Conservation (phyloP, 768 basidiomycete genomes). For the Boletus barrowsii region DNA sequence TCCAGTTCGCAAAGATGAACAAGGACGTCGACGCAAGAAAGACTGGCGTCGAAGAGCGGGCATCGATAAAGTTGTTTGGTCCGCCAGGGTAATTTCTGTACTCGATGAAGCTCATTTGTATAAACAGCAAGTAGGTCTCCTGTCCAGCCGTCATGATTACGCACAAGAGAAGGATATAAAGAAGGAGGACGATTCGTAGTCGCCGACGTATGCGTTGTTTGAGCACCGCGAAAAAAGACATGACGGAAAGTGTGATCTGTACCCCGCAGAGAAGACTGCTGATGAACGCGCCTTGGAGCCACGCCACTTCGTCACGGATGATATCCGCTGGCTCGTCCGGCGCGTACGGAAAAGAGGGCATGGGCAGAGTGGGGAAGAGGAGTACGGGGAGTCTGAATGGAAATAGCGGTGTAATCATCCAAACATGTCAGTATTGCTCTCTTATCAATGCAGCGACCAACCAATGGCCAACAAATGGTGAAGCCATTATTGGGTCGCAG, state of each 20-base stretch:
- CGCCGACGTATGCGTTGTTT: conserved; percentile 8
- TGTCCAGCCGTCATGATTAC: conserved; percentile 16
- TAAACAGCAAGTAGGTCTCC: conserved; percentile 6
- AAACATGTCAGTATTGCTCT: background rate
- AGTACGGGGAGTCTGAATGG: background rate
- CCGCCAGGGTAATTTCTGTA: conserved; percentile 14
- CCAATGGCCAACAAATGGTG: background rate
- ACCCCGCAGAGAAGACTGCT: conserved; percentile 19
- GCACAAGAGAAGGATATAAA: conserved; percentile 15
- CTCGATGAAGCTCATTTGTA: conserved; percentile 16
- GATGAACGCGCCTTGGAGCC: conserved; percentile 24
- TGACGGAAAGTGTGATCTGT: conserved; percentile 17
- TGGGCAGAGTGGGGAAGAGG: background rate
- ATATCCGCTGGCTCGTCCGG: background rate
- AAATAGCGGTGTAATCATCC: conserved; percentile 2
- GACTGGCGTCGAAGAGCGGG: background rate
- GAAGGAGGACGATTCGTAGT: conserved; percentile 11
- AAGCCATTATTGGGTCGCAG: background rate
- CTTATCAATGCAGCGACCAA: conserved; percentile 4
- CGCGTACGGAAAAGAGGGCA: conserved; percentile 1
- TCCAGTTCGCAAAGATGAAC: conserved; percentile 20
- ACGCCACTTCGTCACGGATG: conserved; percentile 9
- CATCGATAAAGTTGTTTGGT: conserved; percentile 7
- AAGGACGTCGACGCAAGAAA: conserved; percentile 2
- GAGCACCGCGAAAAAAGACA: conserved; percentile 19